phyloP scores from a whole-genome alignment of 495 filamentous ascomycete genomes.

The Paragyromitra xinjiangensis region DNA sequence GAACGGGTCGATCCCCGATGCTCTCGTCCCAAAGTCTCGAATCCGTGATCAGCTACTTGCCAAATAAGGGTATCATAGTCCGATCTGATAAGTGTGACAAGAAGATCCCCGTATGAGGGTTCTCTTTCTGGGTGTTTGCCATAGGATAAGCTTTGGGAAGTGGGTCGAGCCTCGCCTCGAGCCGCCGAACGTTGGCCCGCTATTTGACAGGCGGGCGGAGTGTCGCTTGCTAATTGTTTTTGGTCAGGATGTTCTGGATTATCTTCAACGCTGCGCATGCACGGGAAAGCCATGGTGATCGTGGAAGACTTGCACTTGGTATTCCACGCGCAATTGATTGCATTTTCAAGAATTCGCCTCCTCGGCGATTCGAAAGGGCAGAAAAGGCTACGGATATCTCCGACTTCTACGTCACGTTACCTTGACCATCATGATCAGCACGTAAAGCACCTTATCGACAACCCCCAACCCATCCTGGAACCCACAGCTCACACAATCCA shows the following conservation, averaged over 20 bases:
- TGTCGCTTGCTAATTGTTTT: neutral
- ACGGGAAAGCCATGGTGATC: neutral
- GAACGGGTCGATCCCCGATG: constrained; percentile 1
- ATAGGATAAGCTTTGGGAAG: neutral
- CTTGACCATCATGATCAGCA: neutral
- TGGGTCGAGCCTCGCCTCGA: neutral
- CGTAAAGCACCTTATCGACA: neutral
- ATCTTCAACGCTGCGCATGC: neutral
- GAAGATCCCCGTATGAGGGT: neutral
- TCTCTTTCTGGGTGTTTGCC: neutral
- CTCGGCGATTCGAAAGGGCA: neutral
- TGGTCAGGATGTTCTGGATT: neutral
- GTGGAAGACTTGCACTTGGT: no score
- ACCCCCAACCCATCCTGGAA: neutral
- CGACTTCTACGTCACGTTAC: neutral
- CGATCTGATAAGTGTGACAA: constrained; percentile 33
- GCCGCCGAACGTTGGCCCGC: neutral
- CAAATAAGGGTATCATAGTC: constrained; percentile 29
- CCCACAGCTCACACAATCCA: neutral
- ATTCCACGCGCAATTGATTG: neutral
- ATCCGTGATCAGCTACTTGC: neutral
- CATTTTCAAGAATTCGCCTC: neutral
- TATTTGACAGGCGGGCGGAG: neutral
- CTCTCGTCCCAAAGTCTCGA: neutral
- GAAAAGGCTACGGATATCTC: neutral